Percentiles rank a stretch among this genome's conserved stretches.
Conservation (phyloP, 148 eudicot genomes). For the Vaccinium vitisidaea region DNA sequence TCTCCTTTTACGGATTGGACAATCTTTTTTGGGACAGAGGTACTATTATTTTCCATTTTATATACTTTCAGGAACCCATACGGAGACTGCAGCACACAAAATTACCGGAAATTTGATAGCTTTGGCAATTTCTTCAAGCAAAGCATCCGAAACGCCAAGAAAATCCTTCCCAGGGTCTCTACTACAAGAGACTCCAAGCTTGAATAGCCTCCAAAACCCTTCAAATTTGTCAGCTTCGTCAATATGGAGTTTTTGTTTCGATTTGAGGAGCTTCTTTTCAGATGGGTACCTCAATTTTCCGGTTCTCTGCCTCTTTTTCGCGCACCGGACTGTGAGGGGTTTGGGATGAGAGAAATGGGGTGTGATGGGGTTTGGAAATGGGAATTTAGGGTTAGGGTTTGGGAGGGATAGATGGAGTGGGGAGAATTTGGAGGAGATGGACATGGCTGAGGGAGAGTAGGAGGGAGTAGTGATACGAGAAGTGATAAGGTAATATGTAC, state of each 20-base stretch:
- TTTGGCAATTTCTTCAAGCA: slow-evolving; percentile 83
- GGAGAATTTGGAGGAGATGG: slow-evolving; percentile 17
- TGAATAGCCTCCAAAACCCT: slow-evolving; percentile 83
- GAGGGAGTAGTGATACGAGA: background rate
- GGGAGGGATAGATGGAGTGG: slow-evolving; percentile 22
- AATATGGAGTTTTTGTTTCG: slow-evolving; percentile 29
- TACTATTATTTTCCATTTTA: background rate
- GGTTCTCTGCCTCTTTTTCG: slow-evolving; percentile 56
- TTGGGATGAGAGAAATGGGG: slow-evolving; percentile 12
- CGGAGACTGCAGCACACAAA: background rate
- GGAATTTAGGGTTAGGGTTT: slow-evolving; percentile 17
- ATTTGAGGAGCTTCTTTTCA: slow-evolving; percentile 72
- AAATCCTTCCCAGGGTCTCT: slow-evolving; percentile 91
- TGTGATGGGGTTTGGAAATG: slow-evolving; percentile 16
- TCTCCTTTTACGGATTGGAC: no score
- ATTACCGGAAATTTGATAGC: slow-evolving; percentile 92
- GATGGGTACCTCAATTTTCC: slow-evolving; percentile 92
- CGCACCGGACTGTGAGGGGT: slow-evolving; percentile 41
- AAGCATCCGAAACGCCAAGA: slow-evolving; percentile 58
- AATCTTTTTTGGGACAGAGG: no score
- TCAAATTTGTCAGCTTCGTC: slow-evolving; percentile 44
- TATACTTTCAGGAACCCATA: background rate
- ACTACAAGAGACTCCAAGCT: slow-evolving; percentile 55
- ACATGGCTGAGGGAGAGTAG: background rate
- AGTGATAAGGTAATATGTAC: no score